Percentiles rank a stretch among this genome's conserved stretches.
Evolutionary conservation across 768 basidiomycete species (phyloP).

Genomic region (Rubroboletus satanas): DNA sequence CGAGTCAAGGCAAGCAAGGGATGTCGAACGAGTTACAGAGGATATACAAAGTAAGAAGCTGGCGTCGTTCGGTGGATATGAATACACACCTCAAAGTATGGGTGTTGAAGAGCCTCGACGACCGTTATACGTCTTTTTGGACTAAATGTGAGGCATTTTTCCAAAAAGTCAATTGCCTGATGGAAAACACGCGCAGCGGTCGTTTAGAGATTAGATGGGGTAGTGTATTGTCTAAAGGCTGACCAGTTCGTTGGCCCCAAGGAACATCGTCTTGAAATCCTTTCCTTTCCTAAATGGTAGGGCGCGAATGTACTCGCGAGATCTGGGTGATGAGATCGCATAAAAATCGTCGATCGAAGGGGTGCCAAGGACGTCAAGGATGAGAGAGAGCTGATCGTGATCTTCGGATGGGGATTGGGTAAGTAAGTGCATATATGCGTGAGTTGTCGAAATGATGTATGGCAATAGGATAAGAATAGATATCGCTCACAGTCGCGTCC

Average conservation of each 20-base stretch:
- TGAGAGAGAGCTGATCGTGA: conserved; percentile 89
- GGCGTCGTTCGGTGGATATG: neutral
- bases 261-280: conserved; percentile 66
- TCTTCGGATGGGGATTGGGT: conserved; percentile 41
- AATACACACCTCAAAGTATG: conserved; percentile 69
- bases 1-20: neutral
- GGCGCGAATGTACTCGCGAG: conserved; percentile 85
- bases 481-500: conserved; percentile 74
- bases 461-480: neutral
- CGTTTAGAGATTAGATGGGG: neutral
- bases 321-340: conserved; percentile 76
- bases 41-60: neutral
- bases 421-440: neutral
- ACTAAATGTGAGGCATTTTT: conserved; percentile 77
- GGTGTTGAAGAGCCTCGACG: conserved; percentile 82
- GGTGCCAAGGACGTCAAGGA: conserved; percentile 91
- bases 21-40: neutral
- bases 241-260: conserved; percentile 67
- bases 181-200: neutral
- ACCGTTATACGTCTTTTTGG: conserved; percentile 88
- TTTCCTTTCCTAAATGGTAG: conserved; percentile 82
- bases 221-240: conserved; percentile 1
- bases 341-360: conserved; percentile 92
- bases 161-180: conserved; percentile 73
- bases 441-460: neutral